Evolutionary conservation across 2,329 filamentous ascomycete species (phyloP).

Genomic region (Fusarium humuli): DNA sequence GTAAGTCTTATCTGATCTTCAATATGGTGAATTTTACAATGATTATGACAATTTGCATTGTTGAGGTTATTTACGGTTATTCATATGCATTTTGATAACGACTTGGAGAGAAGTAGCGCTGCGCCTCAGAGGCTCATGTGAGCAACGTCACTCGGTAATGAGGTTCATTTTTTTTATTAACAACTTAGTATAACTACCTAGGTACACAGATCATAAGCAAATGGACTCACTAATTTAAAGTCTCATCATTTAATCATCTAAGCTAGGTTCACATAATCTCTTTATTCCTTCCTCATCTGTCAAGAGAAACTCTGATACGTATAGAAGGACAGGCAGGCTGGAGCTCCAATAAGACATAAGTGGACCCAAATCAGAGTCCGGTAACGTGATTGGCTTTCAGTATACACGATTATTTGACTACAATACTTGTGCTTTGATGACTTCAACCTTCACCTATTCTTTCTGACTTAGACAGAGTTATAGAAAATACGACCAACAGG

Average conservation of each 20-base stretch:
- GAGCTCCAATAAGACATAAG: background rate
- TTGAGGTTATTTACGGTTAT: constrained; percentile 1
- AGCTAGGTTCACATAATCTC: background rate
- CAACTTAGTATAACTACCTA: too few species aligned
- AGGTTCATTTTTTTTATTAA: background rate
- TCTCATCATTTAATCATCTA: background rate
- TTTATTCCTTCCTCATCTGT: background rate
- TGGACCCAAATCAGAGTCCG: background rate
- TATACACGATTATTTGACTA: background rate
- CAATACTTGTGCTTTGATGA: background rate
- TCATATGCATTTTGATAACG: background rate
- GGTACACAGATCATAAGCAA: background rate
- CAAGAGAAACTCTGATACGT: background rate
- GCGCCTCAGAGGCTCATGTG: constrained; percentile 34
- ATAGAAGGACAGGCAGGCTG: background rate
- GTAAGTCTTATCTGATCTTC: background rate
- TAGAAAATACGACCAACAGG: background rate
- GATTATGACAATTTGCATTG: background rate
- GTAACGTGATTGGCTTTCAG: background rate
- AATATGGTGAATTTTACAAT: background rate
- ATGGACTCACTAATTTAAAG: background rate
- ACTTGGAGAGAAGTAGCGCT: constrained; percentile 8
- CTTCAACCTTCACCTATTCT: background rate
- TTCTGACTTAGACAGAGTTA: background rate
- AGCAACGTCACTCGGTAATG: constrained; percentile 21